phyloP scores from a whole-genome alignment of 805 yeast species.

The Candida dajiaensis region DNA sequence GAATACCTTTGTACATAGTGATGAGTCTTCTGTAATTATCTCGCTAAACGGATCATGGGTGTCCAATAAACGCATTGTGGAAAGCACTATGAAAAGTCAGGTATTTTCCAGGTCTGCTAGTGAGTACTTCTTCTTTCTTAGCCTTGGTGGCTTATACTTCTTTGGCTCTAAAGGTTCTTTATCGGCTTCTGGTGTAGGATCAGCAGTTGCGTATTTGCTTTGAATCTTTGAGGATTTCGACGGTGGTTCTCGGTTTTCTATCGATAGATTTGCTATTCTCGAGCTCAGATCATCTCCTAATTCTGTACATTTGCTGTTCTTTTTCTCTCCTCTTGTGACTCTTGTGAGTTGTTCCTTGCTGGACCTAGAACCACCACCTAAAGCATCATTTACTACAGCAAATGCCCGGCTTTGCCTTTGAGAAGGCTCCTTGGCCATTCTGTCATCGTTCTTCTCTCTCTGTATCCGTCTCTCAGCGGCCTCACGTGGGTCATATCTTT shows the following conservation, averaged over 20 bases:
- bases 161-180: slow-evolving; percentile 1
- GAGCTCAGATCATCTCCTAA: background rate
- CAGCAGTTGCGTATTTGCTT: background rate
- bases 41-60: background rate
- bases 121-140: slow-evolving; percentile 11
- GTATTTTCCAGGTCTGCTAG: slow-evolving; percentile 12
- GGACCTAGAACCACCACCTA: background rate
- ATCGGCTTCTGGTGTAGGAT: background rate
- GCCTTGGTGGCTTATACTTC: slow-evolving; percentile 7
- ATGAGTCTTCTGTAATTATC: background rate
- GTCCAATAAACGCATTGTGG: background rate
- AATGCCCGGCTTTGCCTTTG: background rate
- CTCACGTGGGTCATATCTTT: slow-evolving; percentile 14
- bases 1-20: slow-evolving; percentile 2
- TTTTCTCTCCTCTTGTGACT: background rate
- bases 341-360: no score
- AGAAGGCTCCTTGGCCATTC: background rate
- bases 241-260: background rate
- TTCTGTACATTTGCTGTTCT: background rate
- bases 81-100: background rate
- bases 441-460: background rate
- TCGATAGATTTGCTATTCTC: background rate
- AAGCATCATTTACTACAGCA: background rate
- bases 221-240: background rate
- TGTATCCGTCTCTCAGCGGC: slow-evolving; percentile 1